These are phyloP conservation scores for Zopfia rhizophila DNA, from an alignment of 2,329 filamentous ascomycete genomes.

Conservation along the genomic window DNA sequence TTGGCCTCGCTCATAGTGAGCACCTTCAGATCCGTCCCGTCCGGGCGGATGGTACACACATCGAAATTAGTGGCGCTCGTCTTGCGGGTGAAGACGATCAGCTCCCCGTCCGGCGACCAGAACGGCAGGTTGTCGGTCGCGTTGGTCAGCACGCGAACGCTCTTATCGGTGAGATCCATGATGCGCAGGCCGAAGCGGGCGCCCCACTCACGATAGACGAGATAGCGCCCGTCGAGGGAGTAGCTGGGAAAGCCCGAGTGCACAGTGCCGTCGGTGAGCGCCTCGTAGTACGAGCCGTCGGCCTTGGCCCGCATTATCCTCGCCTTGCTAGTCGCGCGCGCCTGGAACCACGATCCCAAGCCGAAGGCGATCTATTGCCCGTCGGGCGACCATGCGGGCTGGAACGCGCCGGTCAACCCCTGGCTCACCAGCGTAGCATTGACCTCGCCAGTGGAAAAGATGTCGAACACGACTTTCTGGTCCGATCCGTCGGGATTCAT, in stretches of 20 bases:
- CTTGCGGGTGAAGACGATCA: conserved; percentile 54
- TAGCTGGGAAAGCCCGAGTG: conserved; percentile 56
- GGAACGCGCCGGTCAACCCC: conserved; percentile 53
- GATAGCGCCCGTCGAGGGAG: conserved; percentile 48
- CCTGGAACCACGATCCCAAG: conserved; percentile 54
- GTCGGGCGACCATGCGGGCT: conserved; percentile 53
- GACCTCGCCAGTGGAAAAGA: conserved; percentile 22
- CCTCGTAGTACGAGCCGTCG: conserved; percentile 38
- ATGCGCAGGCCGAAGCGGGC: conserved; percentile 47
- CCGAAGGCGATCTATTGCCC: conserved; percentile 53
- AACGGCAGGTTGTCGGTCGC: conserved; percentile 54
- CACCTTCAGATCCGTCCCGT: conserved; percentile 50
- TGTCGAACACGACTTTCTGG: conserved; percentile 39
- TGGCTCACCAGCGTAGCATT: conserved; percentile 28
- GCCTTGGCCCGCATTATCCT: conserved; percentile 34
- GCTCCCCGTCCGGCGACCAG: conserved; percentile 53
- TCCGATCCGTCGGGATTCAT: conserved; percentile 43
- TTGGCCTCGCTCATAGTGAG: conserved; percentile 52
- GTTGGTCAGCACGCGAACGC: conserved; percentile 46
- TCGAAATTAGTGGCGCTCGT: conserved; percentile 51
- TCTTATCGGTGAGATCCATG: conserved; percentile 36
- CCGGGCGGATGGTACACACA: conserved; percentile 54
- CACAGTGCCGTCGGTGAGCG: conserved; percentile 46
- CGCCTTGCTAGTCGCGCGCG: conserved; percentile 36
- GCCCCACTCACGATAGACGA: conserved; percentile 52